Evolutionary conservation across 257 asterid species (phyloP), one percentile per base, ranked within the genome.

Genomic region (Lavandula angustifolia): DNA sequence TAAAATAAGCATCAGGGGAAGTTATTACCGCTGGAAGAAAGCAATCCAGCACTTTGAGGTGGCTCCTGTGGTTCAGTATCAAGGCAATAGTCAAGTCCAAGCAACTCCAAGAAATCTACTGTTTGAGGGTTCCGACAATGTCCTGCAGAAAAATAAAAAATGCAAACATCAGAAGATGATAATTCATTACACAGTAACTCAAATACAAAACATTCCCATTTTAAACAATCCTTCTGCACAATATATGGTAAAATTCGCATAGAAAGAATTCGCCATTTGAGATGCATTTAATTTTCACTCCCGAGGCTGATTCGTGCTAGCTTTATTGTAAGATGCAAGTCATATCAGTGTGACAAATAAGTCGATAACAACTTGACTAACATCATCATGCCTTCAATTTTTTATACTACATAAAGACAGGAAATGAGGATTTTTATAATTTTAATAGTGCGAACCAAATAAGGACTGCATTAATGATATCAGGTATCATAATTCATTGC

Each of bases 71-170:
- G 42, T 52, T 50, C 78, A 14, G 80, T 31, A 31, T 88, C 89
- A 60, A 92, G 95, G 75, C 75, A 76, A 81, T 87, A 87, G 35
- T 76, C 78, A 68, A 92, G 91, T 67, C 68, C 97, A 37, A 92
- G 80, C 62, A 92, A 79, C 79, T 89, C 77, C 41, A 87, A 75
- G 60, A 92, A 68, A 72, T 89, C 91, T 72, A 79, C 87, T 52
- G 98, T 87, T 74, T 89, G 97, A 71, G 96, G 92, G 78, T 90
- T 90, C 75, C 88, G 82, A 53, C 66, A 72, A 64, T 83, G 91
- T 60, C 80, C 96, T 89, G 68, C 53, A 77, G 2, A 78, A 70
- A 75, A 22, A 69, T 22, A 22, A 48, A 53, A 49, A 52, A 60
- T 51, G 63, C 27, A 12, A 59, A 59, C 13, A 47, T 62, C 66